phyloP scores from a whole-genome alignment of 371 early-diverging fungal species.

The Dichotomocladium elegans region DNA sequence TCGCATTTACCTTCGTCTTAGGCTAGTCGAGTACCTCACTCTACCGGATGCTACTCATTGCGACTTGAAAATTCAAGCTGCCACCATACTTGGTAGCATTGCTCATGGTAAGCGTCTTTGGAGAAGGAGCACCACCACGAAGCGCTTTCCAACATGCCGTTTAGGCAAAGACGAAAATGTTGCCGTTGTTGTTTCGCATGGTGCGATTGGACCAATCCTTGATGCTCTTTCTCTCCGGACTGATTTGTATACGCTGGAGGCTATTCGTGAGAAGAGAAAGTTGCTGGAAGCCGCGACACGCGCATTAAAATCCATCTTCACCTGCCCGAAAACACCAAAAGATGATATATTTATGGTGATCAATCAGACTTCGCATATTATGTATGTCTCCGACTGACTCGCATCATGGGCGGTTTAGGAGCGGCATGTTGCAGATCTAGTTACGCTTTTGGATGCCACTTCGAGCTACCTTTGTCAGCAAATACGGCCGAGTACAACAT shows the following conservation, averaged over 20 bases:
- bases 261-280: slow-evolving; percentile 39
- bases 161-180: slow-evolving; percentile 68
- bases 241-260: slow-evolving; percentile 31
- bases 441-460: slow-evolving; percentile 26
- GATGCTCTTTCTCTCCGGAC: slow-evolving; percentile 49
- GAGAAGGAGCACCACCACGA: background rate
- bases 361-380: background rate
- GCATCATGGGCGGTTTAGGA: slow-evolving; percentile 20
- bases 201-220: slow-evolving; percentile 62
- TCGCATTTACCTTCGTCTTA: slow-evolving; percentile 15
- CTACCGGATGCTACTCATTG: slow-evolving; percentile 27
- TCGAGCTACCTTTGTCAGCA: slow-evolving; percentile 20
- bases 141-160: background rate
- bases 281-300: slow-evolving; percentile 71
- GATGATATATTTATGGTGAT: slow-evolving; percentile 58
- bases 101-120: slow-evolving; percentile 58
- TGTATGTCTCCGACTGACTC: too few species aligned
- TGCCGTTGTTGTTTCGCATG: slow-evolving; percentile 50
- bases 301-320: slow-evolving; percentile 74
- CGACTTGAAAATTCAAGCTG: slow-evolving; percentile 61
- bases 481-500: slow-evolving; percentile 17
- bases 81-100: slow-evolving; percentile 76
- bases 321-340: slow-evolving; percentile 53
- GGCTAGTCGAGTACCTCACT: slow-evolving; percentile 56
- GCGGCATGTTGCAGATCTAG: slow-evolving; percentile 35